Percentiles rank a stretch among this genome's conserved stretches.
Evolutionary conservation across 1,284 basidiomycete species (phyloP).

Genomic region (Fomes fomentarius): DNA sequence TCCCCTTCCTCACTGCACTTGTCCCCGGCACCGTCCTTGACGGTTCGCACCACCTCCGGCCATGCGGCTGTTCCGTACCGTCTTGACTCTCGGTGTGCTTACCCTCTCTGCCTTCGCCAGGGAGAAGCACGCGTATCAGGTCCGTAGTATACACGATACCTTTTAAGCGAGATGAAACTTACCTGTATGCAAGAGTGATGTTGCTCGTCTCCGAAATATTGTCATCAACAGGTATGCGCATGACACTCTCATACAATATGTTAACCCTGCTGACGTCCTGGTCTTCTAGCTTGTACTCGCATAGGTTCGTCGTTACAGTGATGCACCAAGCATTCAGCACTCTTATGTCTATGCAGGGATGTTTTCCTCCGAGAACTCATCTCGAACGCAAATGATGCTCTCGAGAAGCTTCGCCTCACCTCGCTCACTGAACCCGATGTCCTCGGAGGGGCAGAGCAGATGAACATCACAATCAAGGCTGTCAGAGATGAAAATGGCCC

Average conservation of each 20-base stretch:
- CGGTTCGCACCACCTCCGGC: conserved; percentile 13
- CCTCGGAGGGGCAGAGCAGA: conserved; percentile 67
- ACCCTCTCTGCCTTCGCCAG: conserved; percentile 54
- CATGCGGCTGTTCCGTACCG: conserved; percentile 65
- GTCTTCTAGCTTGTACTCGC: conserved; percentile 63
- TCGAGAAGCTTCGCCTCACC: conserved; percentile 89
- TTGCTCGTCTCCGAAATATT: conserved; percentile 87
- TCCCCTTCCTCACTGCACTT: too few species aligned
- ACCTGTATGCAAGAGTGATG: conserved; percentile 72
- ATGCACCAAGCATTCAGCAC: background rate
- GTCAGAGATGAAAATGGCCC: conserved; percentile 67
- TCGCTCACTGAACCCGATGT: conserved; percentile 79
- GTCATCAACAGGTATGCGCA: conserved; percentile 80
- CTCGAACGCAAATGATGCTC: conserved; percentile 93
- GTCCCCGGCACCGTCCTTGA: background rate
- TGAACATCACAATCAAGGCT: conserved; percentile 89
- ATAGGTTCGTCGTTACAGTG: conserved; percentile 50
- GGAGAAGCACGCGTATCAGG: conserved; percentile 79
- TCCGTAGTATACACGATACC: conserved; percentile 35
- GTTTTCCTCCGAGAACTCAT: conserved; percentile 93
- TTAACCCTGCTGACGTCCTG: too few species aligned
- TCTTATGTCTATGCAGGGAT: conserved; percentile 55
- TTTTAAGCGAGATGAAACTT: background rate
- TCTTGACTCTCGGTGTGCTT: conserved; percentile 56
- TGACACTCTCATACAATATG: too few species aligned